Conservation (phyloP, 495 filamentous ascomycete genomes). For the Xylaria venustula region DNA sequence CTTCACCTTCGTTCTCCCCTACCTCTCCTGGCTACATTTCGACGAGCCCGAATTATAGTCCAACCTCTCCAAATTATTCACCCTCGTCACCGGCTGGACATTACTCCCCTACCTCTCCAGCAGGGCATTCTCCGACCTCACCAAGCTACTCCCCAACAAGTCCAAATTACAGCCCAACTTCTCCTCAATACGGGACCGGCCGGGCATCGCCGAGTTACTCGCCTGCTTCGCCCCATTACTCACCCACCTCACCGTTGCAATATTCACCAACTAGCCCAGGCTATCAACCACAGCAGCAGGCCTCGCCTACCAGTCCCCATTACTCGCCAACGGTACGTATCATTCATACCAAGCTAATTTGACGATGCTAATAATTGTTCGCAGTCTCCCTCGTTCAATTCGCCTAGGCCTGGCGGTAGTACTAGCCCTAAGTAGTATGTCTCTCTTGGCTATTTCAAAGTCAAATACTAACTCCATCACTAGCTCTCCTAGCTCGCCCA, state of each 20-base stretch:
- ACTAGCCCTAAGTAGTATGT: slow-evolving; percentile 21
- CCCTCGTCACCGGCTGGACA: slow-evolving; percentile 68
- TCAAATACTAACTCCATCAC: not conserved
- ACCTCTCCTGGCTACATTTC: slow-evolving; percentile 69
- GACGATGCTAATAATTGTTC: slow-evolving; percentile 13
- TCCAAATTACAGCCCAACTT: slow-evolving; percentile 58
- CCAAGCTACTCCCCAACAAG: slow-evolving; percentile 65
- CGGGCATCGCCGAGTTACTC: slow-evolving; percentile 58
- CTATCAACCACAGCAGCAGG: slow-evolving; percentile 49
- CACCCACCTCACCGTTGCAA: slow-evolving; percentile 64
- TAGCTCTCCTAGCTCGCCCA: slow-evolving; percentile 17
- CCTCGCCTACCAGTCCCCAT: slow-evolving; percentile 53
- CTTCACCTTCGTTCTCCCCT: slow-evolving; percentile 81
- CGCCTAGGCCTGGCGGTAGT: slow-evolving; percentile 15
- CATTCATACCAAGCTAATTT: not conserved
- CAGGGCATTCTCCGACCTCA: slow-evolving; percentile 58
- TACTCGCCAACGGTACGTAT: slow-evolving; percentile 48
- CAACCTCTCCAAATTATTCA: slow-evolving; percentile 80
- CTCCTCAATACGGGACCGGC: slow-evolving; percentile 20
- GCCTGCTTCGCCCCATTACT: slow-evolving; percentile 70
- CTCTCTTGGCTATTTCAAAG: not conserved
- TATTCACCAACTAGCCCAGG: slow-evolving; percentile 75
- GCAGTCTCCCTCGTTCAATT: slow-evolving; percentile 23
- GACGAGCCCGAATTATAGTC: slow-evolving; percentile 70
- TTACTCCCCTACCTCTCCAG: slow-evolving; percentile 61